These are phyloP conservation scores for Boletellus ananiceps DNA, from an alignment of 768 basidiomycete genomes.

Conservation along the genomic window DNA sequence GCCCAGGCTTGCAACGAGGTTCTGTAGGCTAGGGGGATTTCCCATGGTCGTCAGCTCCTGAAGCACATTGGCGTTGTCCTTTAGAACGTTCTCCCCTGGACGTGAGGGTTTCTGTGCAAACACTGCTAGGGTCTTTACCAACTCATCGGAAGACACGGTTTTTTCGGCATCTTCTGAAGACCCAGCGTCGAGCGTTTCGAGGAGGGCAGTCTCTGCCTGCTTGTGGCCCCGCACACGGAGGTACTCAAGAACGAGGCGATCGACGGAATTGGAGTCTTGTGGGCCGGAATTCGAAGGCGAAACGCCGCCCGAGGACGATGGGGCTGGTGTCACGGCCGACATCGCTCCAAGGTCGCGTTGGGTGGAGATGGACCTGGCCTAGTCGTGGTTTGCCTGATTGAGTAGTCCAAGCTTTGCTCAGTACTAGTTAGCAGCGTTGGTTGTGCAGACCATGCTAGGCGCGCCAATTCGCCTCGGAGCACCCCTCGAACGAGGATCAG, in stretches of 20 bases:
- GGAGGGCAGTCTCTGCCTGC: slow-evolving; percentile 39
- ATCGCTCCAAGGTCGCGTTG: slow-evolving; percentile 10
- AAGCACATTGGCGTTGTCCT: slow-evolving; percentile 59
- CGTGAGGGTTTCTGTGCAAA: slow-evolving; percentile 65
- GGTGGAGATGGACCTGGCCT: neutral
- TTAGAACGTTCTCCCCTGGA: slow-evolving; percentile 66
- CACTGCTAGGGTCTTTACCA: slow-evolving; percentile 54
- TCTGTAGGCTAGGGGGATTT: slow-evolving; percentile 69
- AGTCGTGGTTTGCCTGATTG: neutral
- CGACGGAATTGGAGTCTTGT: slow-evolving; percentile 31
- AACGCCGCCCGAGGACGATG: slow-evolving; percentile 32
- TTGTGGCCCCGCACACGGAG: slow-evolving; percentile 44
- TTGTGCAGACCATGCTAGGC: too few relatives aligned
- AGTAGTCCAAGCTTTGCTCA: neutral
- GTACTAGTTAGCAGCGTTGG: too few relatives aligned
- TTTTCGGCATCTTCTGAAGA: slow-evolving; percentile 35
- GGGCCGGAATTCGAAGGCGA: slow-evolving; percentile 28
- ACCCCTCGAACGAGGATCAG: too few relatives aligned
- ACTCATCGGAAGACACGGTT: slow-evolving; percentile 46
- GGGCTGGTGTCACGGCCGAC: slow-evolving; percentile 31
- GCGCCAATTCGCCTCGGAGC: too few relatives aligned
- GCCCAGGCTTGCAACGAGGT: slow-evolving; percentile 72
- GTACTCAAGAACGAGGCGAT: slow-evolving; percentile 46
- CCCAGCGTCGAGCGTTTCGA: slow-evolving; percentile 35
- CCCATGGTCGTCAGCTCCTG: slow-evolving; percentile 67